These are phyloP conservation scores for Pueraria montana DNA, from an alignment of 306 rosid genomes.

Conservation along the genomic window DNA sequence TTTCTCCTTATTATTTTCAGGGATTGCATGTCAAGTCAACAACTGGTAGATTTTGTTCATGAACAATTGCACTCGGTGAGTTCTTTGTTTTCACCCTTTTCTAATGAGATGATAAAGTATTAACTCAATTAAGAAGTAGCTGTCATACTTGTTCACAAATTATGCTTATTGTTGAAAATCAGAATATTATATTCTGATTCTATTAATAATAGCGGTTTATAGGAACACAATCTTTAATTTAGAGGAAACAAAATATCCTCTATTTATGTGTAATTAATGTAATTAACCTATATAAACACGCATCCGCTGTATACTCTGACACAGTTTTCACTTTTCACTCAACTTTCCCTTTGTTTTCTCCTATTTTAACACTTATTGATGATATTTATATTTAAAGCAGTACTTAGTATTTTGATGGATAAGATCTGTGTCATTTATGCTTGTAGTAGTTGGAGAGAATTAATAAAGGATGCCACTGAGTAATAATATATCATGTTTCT, in stretches of 20 bases:
- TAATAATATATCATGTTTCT: slow-evolving; percentile 4
- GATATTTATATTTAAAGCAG: slow-evolving; percentile 8
- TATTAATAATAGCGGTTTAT: too few relatives aligned
- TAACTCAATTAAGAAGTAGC: slow-evolving; percentile 5
- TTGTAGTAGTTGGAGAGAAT: slow-evolving; percentile 33
- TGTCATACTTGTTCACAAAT: background rate
- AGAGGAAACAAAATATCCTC: too few relatives aligned
- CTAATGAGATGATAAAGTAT: slow-evolving; percentile 19
- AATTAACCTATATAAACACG: too few relatives aligned
- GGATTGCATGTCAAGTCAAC: slow-evolving; percentile 99
- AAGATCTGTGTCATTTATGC: slow-evolving; percentile 11
- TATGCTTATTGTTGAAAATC: slow-evolving; percentile 18
- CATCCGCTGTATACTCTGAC: too few relatives aligned
- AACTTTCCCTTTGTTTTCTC: too few relatives aligned
- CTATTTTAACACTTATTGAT: too few relatives aligned
- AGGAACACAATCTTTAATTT: too few relatives aligned
- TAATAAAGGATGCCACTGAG: slow-evolving; percentile 1
- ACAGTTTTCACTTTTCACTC: too few relatives aligned
- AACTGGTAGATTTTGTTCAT: slow-evolving; percentile 82
- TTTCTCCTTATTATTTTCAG: slow-evolving; percentile 63
- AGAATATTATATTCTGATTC: too few relatives aligned
- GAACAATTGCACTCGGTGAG: slow-evolving; percentile 76
- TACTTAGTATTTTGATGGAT: slow-evolving; percentile 20
- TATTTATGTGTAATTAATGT: too few relatives aligned
- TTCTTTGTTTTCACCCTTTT: slow-evolving; percentile 12